Evolutionary conservation across 2,329 filamentous ascomycete species (phyloP).

Genomic region (Apiospora rasikravindrae): DNA sequence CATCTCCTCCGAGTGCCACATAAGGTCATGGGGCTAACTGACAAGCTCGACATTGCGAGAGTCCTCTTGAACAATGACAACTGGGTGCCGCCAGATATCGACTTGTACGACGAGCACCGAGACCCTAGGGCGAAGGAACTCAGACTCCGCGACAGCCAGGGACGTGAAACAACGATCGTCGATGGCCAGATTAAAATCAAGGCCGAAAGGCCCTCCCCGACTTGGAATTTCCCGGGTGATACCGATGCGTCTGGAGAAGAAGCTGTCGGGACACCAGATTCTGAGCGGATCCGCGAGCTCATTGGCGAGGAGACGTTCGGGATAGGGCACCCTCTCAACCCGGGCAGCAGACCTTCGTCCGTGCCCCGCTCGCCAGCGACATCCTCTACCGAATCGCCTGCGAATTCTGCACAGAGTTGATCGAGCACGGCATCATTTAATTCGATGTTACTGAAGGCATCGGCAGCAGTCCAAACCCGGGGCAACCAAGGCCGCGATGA

Average conservation of each 20-base stretch:
- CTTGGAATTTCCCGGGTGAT: neutral
- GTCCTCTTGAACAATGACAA: slow-evolving; percentile 50
- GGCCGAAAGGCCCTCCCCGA: neutral
- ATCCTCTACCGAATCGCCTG: neutral
- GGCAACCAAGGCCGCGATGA: too few relatives aligned
- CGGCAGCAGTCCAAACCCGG: neutral
- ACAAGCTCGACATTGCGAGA: slow-evolving; percentile 44
- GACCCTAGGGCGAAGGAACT: slow-evolving; percentile 30
- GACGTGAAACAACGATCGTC: slow-evolving; percentile 20
- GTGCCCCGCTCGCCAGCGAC: neutral
- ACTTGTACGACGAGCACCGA: slow-evolving; percentile 30
- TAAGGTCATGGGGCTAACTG: slow-evolving; percentile 41
- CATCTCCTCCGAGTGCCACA: slow-evolving; percentile 48
- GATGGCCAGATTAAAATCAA: slow-evolving; percentile 7
- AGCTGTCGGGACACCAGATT: neutral
- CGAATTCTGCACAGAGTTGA: neutral
- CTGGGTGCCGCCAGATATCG: slow-evolving; percentile 44
- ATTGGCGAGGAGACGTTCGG: slow-evolving; percentile 3
- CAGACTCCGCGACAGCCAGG: slow-evolving; percentile 27
- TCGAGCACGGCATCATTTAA: neutral
- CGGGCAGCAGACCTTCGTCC: neutral
- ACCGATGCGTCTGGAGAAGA: slow-evolving; percentile 16
- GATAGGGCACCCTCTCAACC: slow-evolving; percentile 13
- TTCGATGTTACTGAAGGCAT: neutral
- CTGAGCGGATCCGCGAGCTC: neutral